Evolutionary conservation across 768 basidiomycete species (phyloP).

Genomic region (Leccinum longicurvipes): DNA sequence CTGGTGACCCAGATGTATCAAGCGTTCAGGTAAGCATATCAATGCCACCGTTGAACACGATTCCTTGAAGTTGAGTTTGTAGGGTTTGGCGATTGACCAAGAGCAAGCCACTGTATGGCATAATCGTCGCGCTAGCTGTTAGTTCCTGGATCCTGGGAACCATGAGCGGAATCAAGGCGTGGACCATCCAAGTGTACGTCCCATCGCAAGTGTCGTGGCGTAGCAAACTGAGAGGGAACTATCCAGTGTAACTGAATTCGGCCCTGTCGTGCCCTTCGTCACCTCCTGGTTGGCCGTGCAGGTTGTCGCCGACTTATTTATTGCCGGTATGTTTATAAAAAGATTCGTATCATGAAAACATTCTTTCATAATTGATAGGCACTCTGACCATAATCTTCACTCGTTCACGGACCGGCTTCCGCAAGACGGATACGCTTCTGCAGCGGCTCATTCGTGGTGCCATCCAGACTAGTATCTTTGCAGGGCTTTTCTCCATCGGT

Average conservation of each 20-base stretch:
- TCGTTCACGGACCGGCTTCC: neutral
- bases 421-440: neutral
- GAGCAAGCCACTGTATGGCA: neutral
- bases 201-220: neutral
- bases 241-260: conserved; percentile 40
- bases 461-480: neutral
- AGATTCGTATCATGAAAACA: neutral
- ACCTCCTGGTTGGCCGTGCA: neutral
- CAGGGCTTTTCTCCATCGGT: neutral
- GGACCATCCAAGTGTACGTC: neutral
- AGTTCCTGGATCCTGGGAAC: neutral
- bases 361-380: neutral
- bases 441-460: neutral
- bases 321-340: neutral
- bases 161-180: neutral
- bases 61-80: neutral
- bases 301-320: neutral
- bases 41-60: neutral
- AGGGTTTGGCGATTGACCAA: conserved; percentile 16
- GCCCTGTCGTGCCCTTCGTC: conserved; percentile 8
- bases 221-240: neutral
- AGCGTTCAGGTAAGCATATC: conserved; percentile 38
- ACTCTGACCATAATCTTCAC: neutral
- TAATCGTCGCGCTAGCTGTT: neutral
- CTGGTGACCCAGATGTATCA: conserved; percentile 50